Evolutionary conservation across 2,329 filamentous ascomycete genomes (phyloP), one percentile per base, ranked within the genome.

Genomic region (Colletotrichum godetiae): DNA sequence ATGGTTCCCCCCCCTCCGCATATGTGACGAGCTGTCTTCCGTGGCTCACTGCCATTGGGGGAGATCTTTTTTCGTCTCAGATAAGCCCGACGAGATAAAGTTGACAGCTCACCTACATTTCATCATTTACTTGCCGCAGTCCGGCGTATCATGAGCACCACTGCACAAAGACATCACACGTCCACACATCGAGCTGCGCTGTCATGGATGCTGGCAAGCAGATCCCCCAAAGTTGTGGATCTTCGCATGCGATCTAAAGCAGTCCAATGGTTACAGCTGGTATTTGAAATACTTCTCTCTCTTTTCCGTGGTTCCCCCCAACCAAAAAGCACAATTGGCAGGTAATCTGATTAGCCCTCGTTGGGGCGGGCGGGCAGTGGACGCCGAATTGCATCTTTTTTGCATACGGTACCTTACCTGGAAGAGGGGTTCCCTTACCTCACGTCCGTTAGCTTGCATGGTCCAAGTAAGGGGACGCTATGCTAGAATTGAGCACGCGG

Each of bases 271-370:
- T 49, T 49, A 52, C 29, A 13, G 37, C 29, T 52, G 31, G 58
- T 68, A 72, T 72, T 72, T 72, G 35, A 72, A 68, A 72, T 72
- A 63, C 29, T 33, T 24, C 24, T n/a, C 53, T 29, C 29, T 22
- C 29, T 22, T 49, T 33, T 53, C 22, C 33, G 29, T 42, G 22
- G 13, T 58, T 33, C 35, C 49, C 24, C 46, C 27, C 27, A 29
- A 53, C n/a, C 10, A 52, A 37, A 37, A 53, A 22, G 24, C 64
- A 68, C 37, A 27, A 35, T 49, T 55, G 64, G 69, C 37, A 66
- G 58, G 52, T 63, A 27, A 15, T 53, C 58, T 62, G 27, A n/a
- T 49, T 53, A 52, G 49, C 27, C 52, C 58, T 10, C 12, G n/a
- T 52, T 61, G 58, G 66, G 65, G 58, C 65, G 69, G 69, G 68